These are phyloP conservation scores for Penicillium sp. DNA, from an alignment of 2,329 filamentous ascomycete genomes.

Conservation along the genomic window DNA sequence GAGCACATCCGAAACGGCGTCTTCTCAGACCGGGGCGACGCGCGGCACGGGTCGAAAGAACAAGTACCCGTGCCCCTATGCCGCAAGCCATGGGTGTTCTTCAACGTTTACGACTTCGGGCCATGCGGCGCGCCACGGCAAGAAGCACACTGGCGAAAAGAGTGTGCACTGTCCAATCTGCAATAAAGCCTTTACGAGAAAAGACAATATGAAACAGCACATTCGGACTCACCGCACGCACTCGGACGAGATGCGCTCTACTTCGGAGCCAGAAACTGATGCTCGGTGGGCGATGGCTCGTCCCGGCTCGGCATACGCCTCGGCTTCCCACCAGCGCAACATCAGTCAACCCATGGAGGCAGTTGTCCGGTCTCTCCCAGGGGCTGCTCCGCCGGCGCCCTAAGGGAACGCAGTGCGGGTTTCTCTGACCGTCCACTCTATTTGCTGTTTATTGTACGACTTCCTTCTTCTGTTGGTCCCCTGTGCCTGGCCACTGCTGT, in stretches of 20 bases:
- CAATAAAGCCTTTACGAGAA: conserved; percentile 67
- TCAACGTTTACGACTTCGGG: conserved; percentile 68
- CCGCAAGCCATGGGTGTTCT: conserved; percentile 57
- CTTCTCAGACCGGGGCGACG: conserved; percentile 26
- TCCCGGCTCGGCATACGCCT: conserved; percentile 13
- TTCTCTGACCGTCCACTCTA: not conserved
- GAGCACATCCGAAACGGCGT: conserved; percentile 27
- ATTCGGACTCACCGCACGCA: conserved; percentile 57
- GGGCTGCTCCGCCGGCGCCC: conserved; percentile 4
- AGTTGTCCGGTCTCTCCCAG: conserved; percentile 8
- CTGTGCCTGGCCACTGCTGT: conserved; percentile 11
- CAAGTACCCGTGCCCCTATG: conserved; percentile 65
- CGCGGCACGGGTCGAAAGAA: conserved; percentile 52
- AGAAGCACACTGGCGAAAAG: conserved; percentile 69
- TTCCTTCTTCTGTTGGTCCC: not conserved
- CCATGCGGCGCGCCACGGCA: conserved; percentile 66
- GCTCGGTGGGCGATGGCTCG: conserved; percentile 16
- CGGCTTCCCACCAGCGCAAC: conserved; percentile 19
- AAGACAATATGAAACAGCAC: conserved; percentile 71
- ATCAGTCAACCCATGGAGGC: conserved; percentile 18
- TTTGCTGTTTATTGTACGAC: not conserved
- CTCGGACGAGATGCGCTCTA: conserved; percentile 35
- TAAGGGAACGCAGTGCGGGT: not conserved
- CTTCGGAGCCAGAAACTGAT: conserved; percentile 21
- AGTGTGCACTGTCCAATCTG: conserved; percentile 67